These are phyloP conservation scores for Yamadazyma triangularis DNA, from an alignment of 1,139 yeast genomes.

Conservation along the genomic window DNA sequence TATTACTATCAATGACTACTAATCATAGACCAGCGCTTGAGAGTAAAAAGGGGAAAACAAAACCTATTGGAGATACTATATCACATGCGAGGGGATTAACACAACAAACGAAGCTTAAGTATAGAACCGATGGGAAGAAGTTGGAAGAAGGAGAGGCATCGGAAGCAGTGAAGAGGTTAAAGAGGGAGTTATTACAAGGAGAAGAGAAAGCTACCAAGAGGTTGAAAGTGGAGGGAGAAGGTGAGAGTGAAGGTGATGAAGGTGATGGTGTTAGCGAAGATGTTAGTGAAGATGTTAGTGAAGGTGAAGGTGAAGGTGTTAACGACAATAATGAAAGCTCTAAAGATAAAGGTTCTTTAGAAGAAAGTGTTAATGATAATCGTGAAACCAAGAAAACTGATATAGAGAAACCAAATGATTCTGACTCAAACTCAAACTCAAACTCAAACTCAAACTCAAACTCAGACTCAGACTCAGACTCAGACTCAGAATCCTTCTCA, in stretches of 20 bases:
- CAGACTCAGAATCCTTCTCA: slow-evolving; percentile 22
- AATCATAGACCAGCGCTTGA: slow-evolving; percentile 90
- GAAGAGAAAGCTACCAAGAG: slow-evolving; percentile 1
- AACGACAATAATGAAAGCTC: slow-evolving; percentile 11
- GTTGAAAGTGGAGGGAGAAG: not conserved
- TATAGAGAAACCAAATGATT: slow-evolving; percentile 11
- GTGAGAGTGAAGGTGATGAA: slow-evolving; percentile 1
- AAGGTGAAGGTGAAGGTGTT: slow-evolving; percentile 4
- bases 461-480: slow-evolving; percentile 13
- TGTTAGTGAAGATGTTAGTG: not conserved
- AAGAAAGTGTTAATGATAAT: slow-evolving; percentile 2
- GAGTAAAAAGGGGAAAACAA: slow-evolving; percentile 69
- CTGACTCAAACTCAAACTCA: slow-evolving; percentile 6
- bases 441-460: slow-evolving; percentile 15
- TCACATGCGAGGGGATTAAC: slow-evolving; percentile 67
- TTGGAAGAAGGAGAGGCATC: slow-evolving; percentile 2
- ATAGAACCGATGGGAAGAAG: slow-evolving; percentile 30
- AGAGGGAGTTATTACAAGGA: slow-evolving; percentile 5
- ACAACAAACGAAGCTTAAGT: slow-evolving; percentile 67
- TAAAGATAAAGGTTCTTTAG: slow-evolving; percentile 12
- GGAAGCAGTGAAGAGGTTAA: slow-evolving; percentile 4
- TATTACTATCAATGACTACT: slow-evolving; percentile 56
- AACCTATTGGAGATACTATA: slow-evolving; percentile 40
- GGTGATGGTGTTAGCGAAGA: slow-evolving; percentile 7
- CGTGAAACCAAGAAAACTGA: slow-evolving; percentile 6